A percentile compares a stretch with the other conserved stretches of the same genome.
Conservation (phyloP, 2,329 filamentous ascomycete species). For the Scleromitrula shiraiana region DNA sequence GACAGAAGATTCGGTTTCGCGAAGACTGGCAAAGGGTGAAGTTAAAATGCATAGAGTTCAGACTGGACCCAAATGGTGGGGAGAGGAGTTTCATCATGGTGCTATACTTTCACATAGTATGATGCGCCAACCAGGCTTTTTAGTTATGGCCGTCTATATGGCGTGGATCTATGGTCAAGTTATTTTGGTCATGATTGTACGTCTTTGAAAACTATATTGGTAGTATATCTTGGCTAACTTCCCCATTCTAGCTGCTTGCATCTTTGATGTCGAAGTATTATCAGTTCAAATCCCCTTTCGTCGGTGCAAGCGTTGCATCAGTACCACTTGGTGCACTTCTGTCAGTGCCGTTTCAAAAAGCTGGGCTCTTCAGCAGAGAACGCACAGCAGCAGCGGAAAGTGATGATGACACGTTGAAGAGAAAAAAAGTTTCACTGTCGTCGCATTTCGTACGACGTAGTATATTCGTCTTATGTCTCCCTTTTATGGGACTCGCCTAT, state of each 20-base stretch:
- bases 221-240: background rate
- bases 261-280: constrained; percentile 65
- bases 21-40: constrained; percentile 61
- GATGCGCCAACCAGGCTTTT: constrained; percentile 66
- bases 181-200: constrained; percentile 61
- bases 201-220: constrained; percentile 22
- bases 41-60: constrained; percentile 68
- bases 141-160: constrained; percentile 63
- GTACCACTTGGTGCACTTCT: constrained; percentile 61
- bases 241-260: constrained; percentile 46
- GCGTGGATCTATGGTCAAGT: constrained; percentile 74
- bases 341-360: constrained; percentile 67
- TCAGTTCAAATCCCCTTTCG: constrained; percentile 51
- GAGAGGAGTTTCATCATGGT: constrained; percentile 66
- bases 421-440: constrained; percentile 55
- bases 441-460: constrained; percentile 63
- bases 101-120: constrained; percentile 59
- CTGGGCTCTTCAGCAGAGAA: constrained; percentile 58
- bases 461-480: constrained; percentile 59
- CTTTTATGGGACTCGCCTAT: constrained; percentile 59
- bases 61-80: constrained; percentile 68
- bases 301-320: constrained; percentile 58
- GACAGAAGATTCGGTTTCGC: constrained; percentile 42
- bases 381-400: constrained; percentile 50
- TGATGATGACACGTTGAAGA: constrained; percentile 58